phyloP scores from a whole-genome alignment of 371 early-diverging fungal genomes.

The Circinella umbellata region DNA sequence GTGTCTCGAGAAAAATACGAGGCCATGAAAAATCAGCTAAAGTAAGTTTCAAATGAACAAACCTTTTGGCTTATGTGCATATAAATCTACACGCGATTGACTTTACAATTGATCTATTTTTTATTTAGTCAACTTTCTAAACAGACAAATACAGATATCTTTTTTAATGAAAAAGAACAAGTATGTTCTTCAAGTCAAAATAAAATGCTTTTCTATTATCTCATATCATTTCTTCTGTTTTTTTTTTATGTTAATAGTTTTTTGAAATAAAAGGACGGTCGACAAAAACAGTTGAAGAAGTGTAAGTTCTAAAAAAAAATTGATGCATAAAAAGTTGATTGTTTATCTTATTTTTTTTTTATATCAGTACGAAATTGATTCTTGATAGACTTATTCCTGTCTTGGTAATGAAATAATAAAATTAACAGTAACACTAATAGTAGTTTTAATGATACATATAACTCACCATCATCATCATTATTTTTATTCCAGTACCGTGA shows the following conservation, averaged over 20 bases:
- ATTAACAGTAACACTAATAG: background rate
- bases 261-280: slow-evolving; percentile 13
- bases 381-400: background rate
- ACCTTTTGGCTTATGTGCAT: too few relatives aligned
- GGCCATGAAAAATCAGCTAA: background rate
- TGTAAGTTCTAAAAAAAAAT: background rate
- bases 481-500: too few relatives aligned
- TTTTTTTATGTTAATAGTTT: background rate
- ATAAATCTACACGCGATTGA: too few relatives aligned
- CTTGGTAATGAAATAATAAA: background rate
- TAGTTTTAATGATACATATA: too few relatives aligned
- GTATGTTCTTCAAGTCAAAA: background rate
- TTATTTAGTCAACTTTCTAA: too few relatives aligned
- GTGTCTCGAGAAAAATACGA: background rate
- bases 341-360: background rate
- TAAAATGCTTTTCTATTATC: too few relatives aligned
- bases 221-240: too few relatives aligned
- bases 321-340: too few relatives aligned
- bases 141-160: too few relatives aligned
- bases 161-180: too few relatives aligned
- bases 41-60: background rate
- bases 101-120: too few relatives aligned
- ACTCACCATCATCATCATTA: too few relatives aligned
- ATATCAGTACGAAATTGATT: background rate
- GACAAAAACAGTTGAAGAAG: background rate